Evolutionary conservation across 306 rosid genomes (phyloP).

Genomic region (Trifolium pratense): DNA sequence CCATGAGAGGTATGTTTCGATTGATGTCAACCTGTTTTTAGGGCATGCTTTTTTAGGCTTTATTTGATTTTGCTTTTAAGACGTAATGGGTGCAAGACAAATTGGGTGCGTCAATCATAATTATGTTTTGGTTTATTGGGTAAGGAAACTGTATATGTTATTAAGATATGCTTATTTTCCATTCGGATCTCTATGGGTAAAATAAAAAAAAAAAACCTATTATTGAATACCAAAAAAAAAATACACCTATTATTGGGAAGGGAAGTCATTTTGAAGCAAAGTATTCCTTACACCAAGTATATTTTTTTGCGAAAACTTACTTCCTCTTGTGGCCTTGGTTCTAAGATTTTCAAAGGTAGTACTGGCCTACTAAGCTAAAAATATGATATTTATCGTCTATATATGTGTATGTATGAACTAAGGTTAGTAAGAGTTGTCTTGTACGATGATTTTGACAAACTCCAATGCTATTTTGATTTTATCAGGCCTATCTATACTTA

Average conservation of each 20-base stretch:
- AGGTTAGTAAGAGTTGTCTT: slow-evolving; percentile 12
- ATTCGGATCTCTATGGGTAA: slow-evolving; percentile 2
- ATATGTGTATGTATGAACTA: background rate
- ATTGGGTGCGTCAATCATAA: slow-evolving; percentile 8
- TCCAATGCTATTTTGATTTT: slow-evolving; percentile 33
- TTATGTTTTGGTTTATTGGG: slow-evolving; percentile 28
- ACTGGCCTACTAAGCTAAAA: slow-evolving; percentile 19
- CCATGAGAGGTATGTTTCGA: slow-evolving; percentile 57
- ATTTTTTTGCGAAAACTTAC: slow-evolving; percentile 3
- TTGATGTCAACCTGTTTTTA: slow-evolving; percentile 19
- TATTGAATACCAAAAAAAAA: too few relatives aligned
- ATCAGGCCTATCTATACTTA: slow-evolving; percentile 80
- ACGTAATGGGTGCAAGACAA: slow-evolving; percentile 16
- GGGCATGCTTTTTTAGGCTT: slow-evolving; percentile 11
- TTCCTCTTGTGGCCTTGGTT: slow-evolving; percentile 32
- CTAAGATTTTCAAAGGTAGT: slow-evolving; percentile 12
- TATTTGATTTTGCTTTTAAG: slow-evolving; percentile 21
- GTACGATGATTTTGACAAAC: slow-evolving; percentile 22
- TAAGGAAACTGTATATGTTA: slow-evolving; percentile 7
- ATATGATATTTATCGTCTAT: slow-evolving; percentile 21
- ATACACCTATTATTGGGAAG: slow-evolving; percentile 5
- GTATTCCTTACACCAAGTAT: slow-evolving; percentile 9
- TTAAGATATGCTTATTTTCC: slow-evolving; percentile 26
- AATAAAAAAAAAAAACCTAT: too few relatives aligned
- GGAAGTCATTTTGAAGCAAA: slow-evolving; percentile 30